Percentiles rank a stretch among this genome's conserved stretches.
Conservation (phyloP, 176 grass and related monocot species). For the Musa schizocarpa region DNA sequence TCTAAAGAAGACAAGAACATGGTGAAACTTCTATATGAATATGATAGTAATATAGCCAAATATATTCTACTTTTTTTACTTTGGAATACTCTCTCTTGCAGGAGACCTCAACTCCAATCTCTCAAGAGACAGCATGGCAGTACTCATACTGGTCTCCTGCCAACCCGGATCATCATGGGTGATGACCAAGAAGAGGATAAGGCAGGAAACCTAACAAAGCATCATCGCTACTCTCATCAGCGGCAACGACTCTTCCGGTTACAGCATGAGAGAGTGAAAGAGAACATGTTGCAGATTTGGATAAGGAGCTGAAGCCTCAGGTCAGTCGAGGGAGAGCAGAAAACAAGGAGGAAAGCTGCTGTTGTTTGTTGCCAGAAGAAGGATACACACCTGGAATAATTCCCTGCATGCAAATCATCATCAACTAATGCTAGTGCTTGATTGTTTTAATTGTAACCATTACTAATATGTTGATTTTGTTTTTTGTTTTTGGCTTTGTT, state of each 20-base stretch:
- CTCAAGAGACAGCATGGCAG: slow-evolving; percentile 46
- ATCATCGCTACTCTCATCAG: neutral
- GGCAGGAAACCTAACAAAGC: neutral
- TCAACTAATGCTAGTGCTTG: neutral
- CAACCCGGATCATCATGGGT: slow-evolving; percentile 51
- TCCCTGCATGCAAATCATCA: too few relatives aligned
- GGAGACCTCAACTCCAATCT: slow-evolving; percentile 44
- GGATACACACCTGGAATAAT: too few relatives aligned
- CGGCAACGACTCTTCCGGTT: neutral
- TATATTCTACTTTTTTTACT: neutral
- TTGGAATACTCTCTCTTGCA: slow-evolving; percentile 23
- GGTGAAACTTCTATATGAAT: too few relatives aligned
- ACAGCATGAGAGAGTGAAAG: slow-evolving; percentile 2
- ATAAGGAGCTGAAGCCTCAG: too few relatives aligned
- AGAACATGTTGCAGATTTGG: too few relatives aligned
- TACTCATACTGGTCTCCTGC: slow-evolving; percentile 57
- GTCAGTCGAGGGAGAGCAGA: too few relatives aligned
- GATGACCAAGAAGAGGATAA: slow-evolving; percentile 21
- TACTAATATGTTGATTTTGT: neutral
- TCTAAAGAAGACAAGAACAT: too few relatives aligned
- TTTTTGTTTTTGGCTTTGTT: slow-evolving; percentile 11
- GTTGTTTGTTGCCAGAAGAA: too few relatives aligned
- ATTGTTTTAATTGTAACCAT: slow-evolving; percentile 16
- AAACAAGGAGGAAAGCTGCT: too few relatives aligned
- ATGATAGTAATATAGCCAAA: too few relatives aligned